Evolutionary conservation across 306 rosid genomes (phyloP).

Genomic region (Delonix regia): DNA sequence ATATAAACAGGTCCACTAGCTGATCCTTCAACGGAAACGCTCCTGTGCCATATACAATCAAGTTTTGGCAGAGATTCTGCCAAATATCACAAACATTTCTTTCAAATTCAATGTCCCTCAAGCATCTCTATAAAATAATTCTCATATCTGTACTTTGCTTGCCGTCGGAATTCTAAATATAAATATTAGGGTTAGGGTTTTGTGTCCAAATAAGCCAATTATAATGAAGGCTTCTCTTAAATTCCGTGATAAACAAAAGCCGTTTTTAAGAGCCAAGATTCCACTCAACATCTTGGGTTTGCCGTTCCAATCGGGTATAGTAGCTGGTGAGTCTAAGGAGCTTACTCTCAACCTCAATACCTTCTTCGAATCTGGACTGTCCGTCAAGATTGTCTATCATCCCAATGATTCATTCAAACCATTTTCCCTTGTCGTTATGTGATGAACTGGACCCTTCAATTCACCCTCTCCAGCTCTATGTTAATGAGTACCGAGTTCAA

Average conservation of each 20-base stretch:
- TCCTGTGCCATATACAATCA: neutral
- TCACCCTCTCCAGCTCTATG: constrained; percentile 77
- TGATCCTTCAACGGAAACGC: neutral
- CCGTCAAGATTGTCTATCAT: constrained; percentile 58
- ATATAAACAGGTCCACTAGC: too few relatives aligned
- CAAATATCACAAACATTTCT: neutral
- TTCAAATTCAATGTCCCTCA: neutral
- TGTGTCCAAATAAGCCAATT: neutral
- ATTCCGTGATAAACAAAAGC: constrained; percentile 83
- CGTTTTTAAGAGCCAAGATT: constrained; percentile 69
- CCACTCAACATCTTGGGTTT: constrained; percentile 74
- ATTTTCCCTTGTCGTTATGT: constrained; percentile 66
- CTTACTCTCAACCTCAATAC: constrained; percentile 76
- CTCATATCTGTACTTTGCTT: neutral
- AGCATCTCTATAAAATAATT: constrained; percentile 5
- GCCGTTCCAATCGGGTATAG: constrained; percentile 84
- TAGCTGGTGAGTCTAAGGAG: constrained; percentile 85
- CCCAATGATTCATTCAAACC: constrained; percentile 80
- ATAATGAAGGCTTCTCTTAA: constrained; percentile 88
- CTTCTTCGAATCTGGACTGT: constrained; percentile 78
- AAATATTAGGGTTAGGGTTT: constrained; percentile 25
- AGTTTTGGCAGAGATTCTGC: constrained; percentile 36
- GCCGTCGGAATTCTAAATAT: neutral
- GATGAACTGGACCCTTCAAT: constrained; percentile 76
- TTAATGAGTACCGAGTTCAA: constrained; percentile 82